Percentiles rank a stretch among this genome's conserved stretches.
These are phyloP conservation scores for Xylaria sp. DNA, from an alignment of 2,329 filamentous ascomycete genomes.

Conservation along the genomic window DNA sequence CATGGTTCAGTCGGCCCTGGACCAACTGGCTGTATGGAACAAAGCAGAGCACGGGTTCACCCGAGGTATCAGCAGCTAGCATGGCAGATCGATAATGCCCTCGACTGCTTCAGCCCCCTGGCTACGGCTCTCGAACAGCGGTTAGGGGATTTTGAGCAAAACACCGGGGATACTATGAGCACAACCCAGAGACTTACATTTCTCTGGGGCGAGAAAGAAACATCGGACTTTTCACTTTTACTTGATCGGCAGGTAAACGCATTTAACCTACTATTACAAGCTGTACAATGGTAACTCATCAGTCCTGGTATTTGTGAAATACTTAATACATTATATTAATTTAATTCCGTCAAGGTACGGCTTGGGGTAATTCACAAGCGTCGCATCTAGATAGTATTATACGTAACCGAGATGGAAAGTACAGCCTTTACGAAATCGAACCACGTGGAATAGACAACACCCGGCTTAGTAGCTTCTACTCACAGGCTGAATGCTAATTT, in stretches of 20 bases:
- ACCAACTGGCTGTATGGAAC: constrained; percentile 15
- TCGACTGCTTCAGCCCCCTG: constrained; percentile 23
- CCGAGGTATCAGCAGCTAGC: constrained; percentile 26
- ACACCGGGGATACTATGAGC: too few relatives aligned
- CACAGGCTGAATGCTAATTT: too few relatives aligned
- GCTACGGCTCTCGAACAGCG: constrained; percentile 20
- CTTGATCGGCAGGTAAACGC: constrained; percentile 41
- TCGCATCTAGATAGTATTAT: too few relatives aligned
- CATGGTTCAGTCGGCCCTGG: constrained; percentile 27
- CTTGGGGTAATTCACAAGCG: too few relatives aligned
- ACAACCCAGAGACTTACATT: constrained; percentile 21
- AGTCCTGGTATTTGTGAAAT: too few relatives aligned
- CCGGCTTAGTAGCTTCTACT: too few relatives aligned
- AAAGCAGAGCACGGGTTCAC: background rate
- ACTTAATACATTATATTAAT: too few relatives aligned
- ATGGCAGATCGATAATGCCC: constrained; percentile 18
- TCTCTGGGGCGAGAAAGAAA: constrained; percentile 36
- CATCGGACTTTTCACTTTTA: constrained; percentile 26
- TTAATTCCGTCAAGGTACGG: too few relatives aligned
- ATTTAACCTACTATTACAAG: constrained; percentile 38
- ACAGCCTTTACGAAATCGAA: too few relatives aligned
- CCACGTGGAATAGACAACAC: too few relatives aligned
- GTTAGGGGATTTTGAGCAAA: background rate
- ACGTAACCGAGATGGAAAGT: too few relatives aligned
- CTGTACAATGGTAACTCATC: constrained; percentile 39